Conservation (phyloP, 352 stramenopile genomes). For the Phytophthora citrophthora region DNA sequence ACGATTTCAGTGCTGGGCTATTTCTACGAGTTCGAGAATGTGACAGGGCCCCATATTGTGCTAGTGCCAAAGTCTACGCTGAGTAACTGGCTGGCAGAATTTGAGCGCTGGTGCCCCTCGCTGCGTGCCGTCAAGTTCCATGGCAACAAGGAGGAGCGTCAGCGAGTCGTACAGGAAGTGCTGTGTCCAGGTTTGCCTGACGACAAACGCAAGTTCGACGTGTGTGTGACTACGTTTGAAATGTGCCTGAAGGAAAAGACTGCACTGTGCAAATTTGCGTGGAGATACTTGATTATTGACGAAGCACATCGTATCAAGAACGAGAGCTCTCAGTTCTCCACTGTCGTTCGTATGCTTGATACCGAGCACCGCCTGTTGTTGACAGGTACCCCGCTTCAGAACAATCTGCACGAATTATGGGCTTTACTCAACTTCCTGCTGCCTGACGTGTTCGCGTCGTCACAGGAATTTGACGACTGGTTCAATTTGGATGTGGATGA, state of each 20-base stretch:
- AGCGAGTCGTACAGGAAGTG: conserved; percentile 89
- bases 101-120: conserved; percentile 92
- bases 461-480: conserved; percentile 89
- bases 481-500: conserved; percentile 90
- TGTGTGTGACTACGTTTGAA: conserved; percentile 98
- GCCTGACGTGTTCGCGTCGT: conserved; percentile 92
- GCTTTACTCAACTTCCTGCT: conserved; percentile 95
- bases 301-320: conserved; percentile 92
- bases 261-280: conserved; percentile 91
- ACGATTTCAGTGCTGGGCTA: conserved; percentile 90
- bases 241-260: conserved; percentile 93
- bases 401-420: conserved; percentile 96
- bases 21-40: conserved; percentile 85
- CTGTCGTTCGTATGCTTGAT: conserved; percentile 82
- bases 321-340: conserved; percentile 89
- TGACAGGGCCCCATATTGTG: conserved; percentile 92
- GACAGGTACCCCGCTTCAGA: conserved; percentile 95
- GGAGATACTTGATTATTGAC: conserved; percentile 90
- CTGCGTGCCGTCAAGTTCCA: conserved; percentile 95
- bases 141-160: conserved; percentile 89
- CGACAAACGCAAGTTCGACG: conserved; percentile 94
- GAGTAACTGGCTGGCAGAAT: conserved; percentile 95
- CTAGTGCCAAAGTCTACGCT: conserved; percentile 95
- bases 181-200: conserved; percentile 87
- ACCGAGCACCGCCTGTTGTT: conserved; percentile 90